Evolutionary conservation across 768 basidiomycete species (phyloP).

Genomic region (Tricholoma saponaceum): DNA sequence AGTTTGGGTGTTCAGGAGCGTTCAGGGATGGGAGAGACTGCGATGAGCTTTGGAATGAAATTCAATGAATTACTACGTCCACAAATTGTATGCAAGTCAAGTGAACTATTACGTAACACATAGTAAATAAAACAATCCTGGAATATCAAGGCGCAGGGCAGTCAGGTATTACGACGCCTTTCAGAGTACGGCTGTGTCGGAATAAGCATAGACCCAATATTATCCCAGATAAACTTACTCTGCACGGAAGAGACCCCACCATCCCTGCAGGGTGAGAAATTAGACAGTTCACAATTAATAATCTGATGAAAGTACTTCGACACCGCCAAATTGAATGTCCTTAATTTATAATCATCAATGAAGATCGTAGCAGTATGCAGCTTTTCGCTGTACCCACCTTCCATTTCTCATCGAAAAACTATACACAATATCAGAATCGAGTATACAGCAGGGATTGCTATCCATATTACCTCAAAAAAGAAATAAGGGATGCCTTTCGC

Average conservation of each 20-base stretch:
- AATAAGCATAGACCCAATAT: not conserved
- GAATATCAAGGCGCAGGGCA: conserved; percentile 42
- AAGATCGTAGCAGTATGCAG: not conserved
- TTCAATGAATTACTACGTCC: too few relatives aligned
- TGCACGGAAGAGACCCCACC: conserved; percentile 45
- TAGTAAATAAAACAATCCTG: too few relatives aligned
- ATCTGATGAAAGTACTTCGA: conserved; percentile 36
- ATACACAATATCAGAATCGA: conserved; percentile 10
- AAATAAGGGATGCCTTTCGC: conserved; percentile 75
- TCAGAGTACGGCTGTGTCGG: conserved; percentile 57
- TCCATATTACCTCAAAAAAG: conserved; percentile 65
- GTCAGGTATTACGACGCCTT: conserved; percentile 60
- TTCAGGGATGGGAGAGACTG: too few relatives aligned
- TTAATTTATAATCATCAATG: conserved; percentile 17
- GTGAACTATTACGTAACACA: not conserved
- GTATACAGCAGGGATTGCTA: not conserved
- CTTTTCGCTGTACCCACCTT: conserved; percentile 41
- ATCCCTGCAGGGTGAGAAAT: conserved; percentile 23
- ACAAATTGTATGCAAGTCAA: too few relatives aligned
- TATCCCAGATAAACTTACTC: conserved; percentile 29
- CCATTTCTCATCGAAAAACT: conserved; percentile 82
- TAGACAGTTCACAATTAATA: not conserved
- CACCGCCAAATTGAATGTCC: conserved; percentile 68
- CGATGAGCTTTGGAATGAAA: too few relatives aligned
- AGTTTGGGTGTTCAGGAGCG: too few relatives aligned